phyloP scores from a whole-genome alignment of 371 early-diverging fungal species.

The Mortierella sp. region DNA sequence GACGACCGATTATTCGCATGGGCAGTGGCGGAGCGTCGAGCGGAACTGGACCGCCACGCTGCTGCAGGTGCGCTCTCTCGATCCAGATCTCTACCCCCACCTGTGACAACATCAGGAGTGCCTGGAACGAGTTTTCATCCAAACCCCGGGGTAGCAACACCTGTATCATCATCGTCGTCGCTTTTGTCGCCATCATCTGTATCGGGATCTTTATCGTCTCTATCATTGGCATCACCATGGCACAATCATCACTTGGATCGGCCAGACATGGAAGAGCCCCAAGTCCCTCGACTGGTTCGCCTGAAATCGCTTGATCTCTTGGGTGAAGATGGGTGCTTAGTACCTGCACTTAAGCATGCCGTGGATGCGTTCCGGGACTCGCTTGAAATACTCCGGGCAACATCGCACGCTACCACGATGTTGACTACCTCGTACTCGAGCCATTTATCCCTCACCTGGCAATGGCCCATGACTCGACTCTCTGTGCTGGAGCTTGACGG shows the following conservation, averaged over 20 bases:
- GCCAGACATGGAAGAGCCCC: conserved; percentile 3
- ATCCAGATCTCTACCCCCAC: conserved; percentile 1
- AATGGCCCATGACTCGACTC: conserved; percentile 30
- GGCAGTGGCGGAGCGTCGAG: conserved; percentile 15
- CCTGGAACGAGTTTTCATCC: background rate
- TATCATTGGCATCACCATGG: conserved; percentile 19
- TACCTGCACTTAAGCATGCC: conserved; percentile 38
- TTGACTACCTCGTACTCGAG: background rate
- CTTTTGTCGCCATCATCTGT: conserved; percentile 6
- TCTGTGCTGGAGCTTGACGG: conserved; percentile 39
- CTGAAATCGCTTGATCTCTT: conserved; percentile 33
- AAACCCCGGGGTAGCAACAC: background rate
- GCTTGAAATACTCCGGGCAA: conserved; percentile 26
- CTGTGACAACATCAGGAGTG: background rate
- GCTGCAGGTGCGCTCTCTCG: background rate
- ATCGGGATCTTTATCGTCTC: no score
- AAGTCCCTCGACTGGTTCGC: background rate
- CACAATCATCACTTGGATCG: conserved; percentile 12
- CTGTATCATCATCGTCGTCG: background rate
- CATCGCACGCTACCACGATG: conserved; percentile 28
- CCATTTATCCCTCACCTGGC: conserved; percentile 23
- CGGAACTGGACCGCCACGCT: background rate
- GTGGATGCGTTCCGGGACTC: conserved; percentile 43
- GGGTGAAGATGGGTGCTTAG: conserved; percentile 35
- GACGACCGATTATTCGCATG: conserved; percentile 38